phyloP scores from a whole-genome alignment of 345 rosid genomes.

The Populus ilicifolia region DNA sequence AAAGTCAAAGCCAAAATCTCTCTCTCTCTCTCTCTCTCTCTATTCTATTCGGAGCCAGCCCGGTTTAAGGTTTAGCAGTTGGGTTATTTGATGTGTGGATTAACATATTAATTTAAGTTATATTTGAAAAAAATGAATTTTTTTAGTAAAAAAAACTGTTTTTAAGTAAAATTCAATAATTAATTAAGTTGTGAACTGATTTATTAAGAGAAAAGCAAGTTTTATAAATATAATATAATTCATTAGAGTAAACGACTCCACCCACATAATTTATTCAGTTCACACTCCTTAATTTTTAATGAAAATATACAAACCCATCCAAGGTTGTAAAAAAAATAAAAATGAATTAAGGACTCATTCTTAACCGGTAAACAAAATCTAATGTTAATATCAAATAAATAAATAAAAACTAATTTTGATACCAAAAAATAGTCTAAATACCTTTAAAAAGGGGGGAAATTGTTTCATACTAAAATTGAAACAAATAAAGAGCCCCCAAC shows the following conservation, averaged over 20 bases:
- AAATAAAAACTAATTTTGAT: not conserved
- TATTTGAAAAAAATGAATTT: too few relatives aligned
- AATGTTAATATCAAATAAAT: not conserved
- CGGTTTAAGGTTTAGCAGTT: too few relatives aligned
- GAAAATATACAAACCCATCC: not conserved
- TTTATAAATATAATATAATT: too few relatives aligned
- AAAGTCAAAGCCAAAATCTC: not conserved
- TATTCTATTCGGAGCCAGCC: too few relatives aligned
- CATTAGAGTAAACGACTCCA: not conserved
- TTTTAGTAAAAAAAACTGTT: too few relatives aligned
- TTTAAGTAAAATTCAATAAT: too few relatives aligned
- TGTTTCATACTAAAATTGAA: too few relatives aligned
- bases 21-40: not conserved
- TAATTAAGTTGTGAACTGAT: too few relatives aligned
- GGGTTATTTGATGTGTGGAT: too few relatives aligned
- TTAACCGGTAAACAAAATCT: not conserved
- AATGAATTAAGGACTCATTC: not conserved
- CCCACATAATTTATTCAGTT: not conserved
- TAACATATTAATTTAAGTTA: too few relatives aligned
- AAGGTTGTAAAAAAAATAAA: not conserved
- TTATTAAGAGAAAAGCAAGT: too few relatives aligned
- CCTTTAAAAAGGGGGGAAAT: not conserved
- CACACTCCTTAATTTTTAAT: too few relatives aligned
- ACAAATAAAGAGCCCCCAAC: not conserved
- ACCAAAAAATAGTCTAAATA: not conserved